These are phyloP conservation scores for Hevea brasiliensis DNA, from an alignment of 345 rosid species.

Conservation along the genomic window DNA sequence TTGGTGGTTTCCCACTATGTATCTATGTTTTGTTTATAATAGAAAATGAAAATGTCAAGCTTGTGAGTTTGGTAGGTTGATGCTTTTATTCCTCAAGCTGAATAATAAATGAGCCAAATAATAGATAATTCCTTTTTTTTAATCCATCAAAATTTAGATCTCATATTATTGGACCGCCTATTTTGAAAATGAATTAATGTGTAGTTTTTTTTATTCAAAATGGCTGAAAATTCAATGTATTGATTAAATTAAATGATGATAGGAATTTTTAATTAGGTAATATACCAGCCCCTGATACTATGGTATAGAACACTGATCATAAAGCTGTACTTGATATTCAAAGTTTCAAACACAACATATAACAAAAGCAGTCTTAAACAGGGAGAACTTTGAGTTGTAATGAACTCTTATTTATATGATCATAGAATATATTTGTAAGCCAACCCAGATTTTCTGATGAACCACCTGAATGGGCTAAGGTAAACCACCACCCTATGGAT, in stretches of 20 bases:
- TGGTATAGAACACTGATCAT: no score
- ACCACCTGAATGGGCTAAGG: background rate
- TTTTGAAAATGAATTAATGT: no score
- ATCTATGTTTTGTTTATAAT: background rate
- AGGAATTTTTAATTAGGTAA: no score
- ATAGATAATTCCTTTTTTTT: no score
- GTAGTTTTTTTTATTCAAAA: no score
- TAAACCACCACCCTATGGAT: background rate
- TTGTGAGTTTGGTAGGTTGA: background rate
- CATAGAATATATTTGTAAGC: background rate
- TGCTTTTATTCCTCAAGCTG: background rate
- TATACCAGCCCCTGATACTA: no score
- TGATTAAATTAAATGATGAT: no score
- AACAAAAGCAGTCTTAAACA: background rate
- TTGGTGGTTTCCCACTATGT: conserved; percentile 5
- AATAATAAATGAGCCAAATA: no score
- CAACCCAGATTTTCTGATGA: background rate
- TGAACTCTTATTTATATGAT: background rate
- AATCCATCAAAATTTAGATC: no score
- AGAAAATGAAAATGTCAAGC: background rate
- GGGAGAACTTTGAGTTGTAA: background rate
- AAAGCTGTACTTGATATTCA: background rate
- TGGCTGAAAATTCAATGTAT: no score
- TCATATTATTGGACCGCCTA: no score
- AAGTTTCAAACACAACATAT: background rate